These are phyloP conservation scores for Penicillium desertorum DNA, from an alignment of 495 filamentous ascomycete genomes.

Conservation along the genomic window DNA sequence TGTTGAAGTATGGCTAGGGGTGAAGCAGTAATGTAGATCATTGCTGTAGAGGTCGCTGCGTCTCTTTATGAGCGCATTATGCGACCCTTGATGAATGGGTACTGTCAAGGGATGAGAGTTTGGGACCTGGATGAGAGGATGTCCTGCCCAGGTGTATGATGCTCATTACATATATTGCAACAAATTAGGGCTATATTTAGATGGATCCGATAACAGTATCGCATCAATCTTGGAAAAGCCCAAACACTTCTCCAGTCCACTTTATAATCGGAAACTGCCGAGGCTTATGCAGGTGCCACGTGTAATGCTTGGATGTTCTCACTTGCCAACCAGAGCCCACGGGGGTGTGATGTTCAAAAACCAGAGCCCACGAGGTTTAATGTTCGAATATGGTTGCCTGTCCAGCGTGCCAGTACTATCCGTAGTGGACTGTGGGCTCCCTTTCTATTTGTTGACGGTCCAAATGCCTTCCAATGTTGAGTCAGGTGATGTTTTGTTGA, in stretches of 20 bases:
- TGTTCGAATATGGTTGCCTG: background rate
- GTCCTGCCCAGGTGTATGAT: background rate
- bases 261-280: background rate
- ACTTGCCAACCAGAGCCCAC: background rate
- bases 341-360: background rate
- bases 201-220: too few species aligned
- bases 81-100: background rate
- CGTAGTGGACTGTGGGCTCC: background rate
- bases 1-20: constrained; percentile 2
- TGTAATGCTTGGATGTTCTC: background rate
- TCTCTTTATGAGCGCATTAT: background rate
- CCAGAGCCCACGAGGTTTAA: background rate
- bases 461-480: constrained; percentile 1
- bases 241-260: background rate
- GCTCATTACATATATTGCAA: background rate
- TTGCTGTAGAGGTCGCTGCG: background rate
- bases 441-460: too few species aligned
- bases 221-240: too few species aligned
- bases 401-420: background rate
- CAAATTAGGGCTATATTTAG: background rate
- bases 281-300: constrained; percentile 4
- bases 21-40: constrained; percentile 1
- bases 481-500: constrained; percentile 16
- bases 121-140: background rate
- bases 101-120: constrained; percentile 5